Conservation (phyloP, 2,329 filamentous ascomycete genomes). For the Sporothrix curviconia region DNA sequence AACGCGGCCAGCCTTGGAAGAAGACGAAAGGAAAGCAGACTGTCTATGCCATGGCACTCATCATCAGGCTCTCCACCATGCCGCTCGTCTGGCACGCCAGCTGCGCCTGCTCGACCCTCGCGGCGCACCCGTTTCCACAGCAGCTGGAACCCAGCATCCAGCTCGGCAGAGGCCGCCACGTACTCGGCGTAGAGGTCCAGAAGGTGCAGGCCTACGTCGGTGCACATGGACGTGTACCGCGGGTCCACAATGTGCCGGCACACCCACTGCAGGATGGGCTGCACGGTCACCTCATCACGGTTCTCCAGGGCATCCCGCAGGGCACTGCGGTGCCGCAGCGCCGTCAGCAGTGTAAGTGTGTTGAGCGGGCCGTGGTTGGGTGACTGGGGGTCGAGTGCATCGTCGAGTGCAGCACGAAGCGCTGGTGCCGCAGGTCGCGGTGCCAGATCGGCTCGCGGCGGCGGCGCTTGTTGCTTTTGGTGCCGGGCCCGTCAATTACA, state of each 20-base stretch:
- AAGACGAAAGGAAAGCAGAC: background rate
- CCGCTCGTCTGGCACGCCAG: constrained; percentile 74
- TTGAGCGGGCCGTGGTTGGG: constrained; percentile 53
- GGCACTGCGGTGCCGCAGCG: constrained; percentile 80
- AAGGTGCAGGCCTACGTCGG: constrained; percentile 74
- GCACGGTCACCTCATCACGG: constrained; percentile 72
- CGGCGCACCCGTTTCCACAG: constrained; percentile 65
- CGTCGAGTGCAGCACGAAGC: constrained; percentile 73
- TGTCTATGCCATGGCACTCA: constrained; percentile 30
- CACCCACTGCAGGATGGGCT: constrained; percentile 79
- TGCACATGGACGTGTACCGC: constrained; percentile 70
- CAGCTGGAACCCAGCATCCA: constrained; percentile 62
- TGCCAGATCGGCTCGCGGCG: constrained; percentile 71
- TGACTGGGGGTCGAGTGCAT: constrained; percentile 54
- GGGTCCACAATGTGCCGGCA: constrained; percentile 75
- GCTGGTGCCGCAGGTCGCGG: constrained; percentile 67
- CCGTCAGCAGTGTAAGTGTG: constrained; percentile 71
- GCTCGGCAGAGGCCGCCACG: constrained; percentile 63
- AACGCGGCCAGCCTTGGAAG: background rate
- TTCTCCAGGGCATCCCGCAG: constrained; percentile 72
- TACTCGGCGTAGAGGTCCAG: constrained; percentile 84
- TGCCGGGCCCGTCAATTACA: constrained; percentile 56
- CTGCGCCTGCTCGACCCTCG: constrained; percentile 78
- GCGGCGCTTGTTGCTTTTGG: constrained; percentile 47
- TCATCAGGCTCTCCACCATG: constrained; percentile 71